Evolutionary conservation across 2,329 filamentous ascomycete species (phyloP).

Genomic region (Ophiosphaerella narmari): DNA sequence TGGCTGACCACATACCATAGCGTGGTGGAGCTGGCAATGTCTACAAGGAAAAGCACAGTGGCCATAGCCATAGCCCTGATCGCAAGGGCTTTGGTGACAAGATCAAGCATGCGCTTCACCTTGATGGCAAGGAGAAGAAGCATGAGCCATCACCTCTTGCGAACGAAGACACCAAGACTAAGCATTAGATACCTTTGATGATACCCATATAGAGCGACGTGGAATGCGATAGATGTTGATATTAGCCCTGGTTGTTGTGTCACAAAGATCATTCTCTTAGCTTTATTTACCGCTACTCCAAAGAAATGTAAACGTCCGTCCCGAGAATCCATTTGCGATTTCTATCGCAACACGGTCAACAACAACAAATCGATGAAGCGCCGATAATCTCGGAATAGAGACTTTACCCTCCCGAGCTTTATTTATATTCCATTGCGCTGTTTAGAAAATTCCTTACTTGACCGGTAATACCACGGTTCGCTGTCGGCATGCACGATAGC

Average conservation of each 20-base stretch:
- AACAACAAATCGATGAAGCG: no score
- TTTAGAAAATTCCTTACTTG: no score
- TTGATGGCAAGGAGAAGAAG: conserved; percentile 43
- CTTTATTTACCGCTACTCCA: no score
- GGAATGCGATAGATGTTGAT: conserved; percentile 11
- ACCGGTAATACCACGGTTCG: no score
- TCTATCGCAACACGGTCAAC: no score
- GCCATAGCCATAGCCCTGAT: conserved; percentile 48
- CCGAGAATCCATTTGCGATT: no score
- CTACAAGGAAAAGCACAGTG: conserved; percentile 54
- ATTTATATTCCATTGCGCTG: no score
- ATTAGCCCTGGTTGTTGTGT: background rate
- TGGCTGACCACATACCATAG: conserved; percentile 25
- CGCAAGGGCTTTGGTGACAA: conserved; percentile 49
- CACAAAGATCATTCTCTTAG: no score
- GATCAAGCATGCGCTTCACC: conserved; percentile 48
- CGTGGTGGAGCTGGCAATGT: conserved; percentile 55
- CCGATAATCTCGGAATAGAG: no score
- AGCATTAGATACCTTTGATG: conserved; percentile 11
- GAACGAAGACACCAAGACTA: conserved; percentile 23
- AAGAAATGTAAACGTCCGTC: no score
- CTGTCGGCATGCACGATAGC: no score
- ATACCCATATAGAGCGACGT: conserved; percentile 21
- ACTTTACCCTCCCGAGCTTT: no score
- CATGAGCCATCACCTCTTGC: conserved; percentile 35